A percentile compares a stretch with the other conserved stretches of the same genome.
phyloP scores from a whole-genome alignment of 2,329 filamentous ascomycete species.

The Torrubiellomyces zombiae region DNA sequence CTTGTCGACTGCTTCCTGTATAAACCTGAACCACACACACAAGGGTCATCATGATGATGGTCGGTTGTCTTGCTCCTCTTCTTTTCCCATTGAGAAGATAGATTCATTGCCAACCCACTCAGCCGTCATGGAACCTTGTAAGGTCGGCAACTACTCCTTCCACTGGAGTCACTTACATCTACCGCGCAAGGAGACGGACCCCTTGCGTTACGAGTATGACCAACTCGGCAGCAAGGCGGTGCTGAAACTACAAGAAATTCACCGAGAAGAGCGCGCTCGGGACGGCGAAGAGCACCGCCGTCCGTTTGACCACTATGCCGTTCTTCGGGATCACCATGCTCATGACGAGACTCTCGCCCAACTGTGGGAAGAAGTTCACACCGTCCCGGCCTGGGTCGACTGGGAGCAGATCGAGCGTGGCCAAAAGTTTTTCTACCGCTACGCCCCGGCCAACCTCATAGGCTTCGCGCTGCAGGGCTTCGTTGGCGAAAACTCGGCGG shows the following conservation, averaged over 20 bases:
- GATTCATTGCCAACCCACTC: too few species aligned
- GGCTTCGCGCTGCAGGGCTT: conserved; percentile 24
- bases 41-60: too few species aligned
- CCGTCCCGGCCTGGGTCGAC: conserved; percentile 47
- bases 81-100: too few species aligned
- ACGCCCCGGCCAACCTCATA: conserved; percentile 42
- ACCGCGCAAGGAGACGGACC: conserved; percentile 4
- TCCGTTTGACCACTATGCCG: conserved; percentile 3
- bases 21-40: too few species aligned
- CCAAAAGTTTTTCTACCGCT: conserved; percentile 48
- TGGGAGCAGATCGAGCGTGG: conserved; percentile 49
- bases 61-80: too few species aligned
- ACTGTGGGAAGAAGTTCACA: conserved; percentile 42
- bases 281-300: not conserved
- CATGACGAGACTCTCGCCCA: conserved; percentile 15
- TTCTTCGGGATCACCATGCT: conserved; percentile 1
- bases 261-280: not conserved
- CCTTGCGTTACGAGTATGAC: conserved; percentile 8
- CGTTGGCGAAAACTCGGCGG: conserved; percentile 24
- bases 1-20: too few species aligned
- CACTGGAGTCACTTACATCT: conserved; percentile 8
- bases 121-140: conserved; percentile 1
- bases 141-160: conserved; percentile 7
- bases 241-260: conserved; percentile 6
- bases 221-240: conserved; percentile 6